phyloP scores from a whole-genome alignment of 176 grass and related monocot species.

The Thinopyrum elongatum region DNA sequence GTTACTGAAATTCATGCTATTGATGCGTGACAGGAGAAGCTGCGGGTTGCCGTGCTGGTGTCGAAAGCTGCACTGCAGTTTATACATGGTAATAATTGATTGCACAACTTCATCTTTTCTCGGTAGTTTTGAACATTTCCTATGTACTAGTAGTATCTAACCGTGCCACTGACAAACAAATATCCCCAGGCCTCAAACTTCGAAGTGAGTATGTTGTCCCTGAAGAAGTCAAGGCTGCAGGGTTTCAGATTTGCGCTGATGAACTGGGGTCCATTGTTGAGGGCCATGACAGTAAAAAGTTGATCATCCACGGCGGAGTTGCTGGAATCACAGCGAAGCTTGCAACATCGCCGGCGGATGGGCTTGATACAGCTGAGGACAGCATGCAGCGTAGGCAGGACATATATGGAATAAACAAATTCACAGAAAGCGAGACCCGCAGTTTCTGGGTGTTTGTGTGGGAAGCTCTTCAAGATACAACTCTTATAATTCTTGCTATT shows the following conservation, averaged over 20 bases:
- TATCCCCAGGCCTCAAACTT: constrained; percentile 39
- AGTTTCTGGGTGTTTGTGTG: constrained; percentile 97
- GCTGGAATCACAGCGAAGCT: constrained; percentile 77
- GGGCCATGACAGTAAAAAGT: constrained; percentile 78
- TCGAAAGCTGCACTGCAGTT: constrained; percentile 93
- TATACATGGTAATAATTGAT: constrained; percentile 55
- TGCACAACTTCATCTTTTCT: neutral
- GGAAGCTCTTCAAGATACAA: constrained; percentile 92
- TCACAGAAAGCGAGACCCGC: constrained; percentile 69
- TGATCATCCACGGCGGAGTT: constrained; percentile 55
- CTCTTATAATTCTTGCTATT: constrained; percentile 78
- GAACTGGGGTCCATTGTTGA: constrained; percentile 89
- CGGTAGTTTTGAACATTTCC: neutral
- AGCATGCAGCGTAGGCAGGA: constrained; percentile 66
- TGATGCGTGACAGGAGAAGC: constrained; percentile 66
- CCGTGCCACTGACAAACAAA: neutral
- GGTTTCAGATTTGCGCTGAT: constrained; percentile 77
- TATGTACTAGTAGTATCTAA: neutral
- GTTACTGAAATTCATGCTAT: constrained; percentile 8
- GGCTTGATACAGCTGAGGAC: constrained; percentile 49
- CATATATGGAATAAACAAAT: constrained; percentile 88
- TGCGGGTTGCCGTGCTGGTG: constrained; percentile 79
- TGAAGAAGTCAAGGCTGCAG: constrained; percentile 65
- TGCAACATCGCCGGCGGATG: constrained; percentile 44
- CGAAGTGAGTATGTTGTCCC: constrained; percentile 70